Conservation (phyloP, 2,329 filamentous ascomycete genomes). For the Beauveria medogensis region DNA sequence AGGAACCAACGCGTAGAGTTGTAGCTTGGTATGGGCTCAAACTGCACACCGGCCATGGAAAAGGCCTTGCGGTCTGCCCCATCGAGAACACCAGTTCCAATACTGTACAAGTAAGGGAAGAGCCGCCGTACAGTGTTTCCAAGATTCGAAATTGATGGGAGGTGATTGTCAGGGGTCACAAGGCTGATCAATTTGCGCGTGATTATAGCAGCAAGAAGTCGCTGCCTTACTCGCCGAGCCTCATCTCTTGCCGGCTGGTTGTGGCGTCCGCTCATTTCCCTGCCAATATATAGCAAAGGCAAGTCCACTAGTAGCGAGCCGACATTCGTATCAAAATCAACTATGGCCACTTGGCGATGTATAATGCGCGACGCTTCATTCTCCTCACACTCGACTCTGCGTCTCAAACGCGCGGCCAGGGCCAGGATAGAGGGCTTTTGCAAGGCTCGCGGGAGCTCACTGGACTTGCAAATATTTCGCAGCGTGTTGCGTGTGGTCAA, state of each 20-base stretch:
- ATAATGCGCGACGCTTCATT: constrained; percentile 48
- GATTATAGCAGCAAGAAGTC: constrained; percentile 36
- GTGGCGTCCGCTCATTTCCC: not conserved
- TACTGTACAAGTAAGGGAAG: constrained; percentile 35
- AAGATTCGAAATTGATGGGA: constrained; percentile 35
- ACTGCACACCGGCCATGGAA: constrained; percentile 30
- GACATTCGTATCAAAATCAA: constrained; percentile 37
- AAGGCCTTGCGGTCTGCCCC: constrained; percentile 30
- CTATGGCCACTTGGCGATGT: constrained; percentile 35
- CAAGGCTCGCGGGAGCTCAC: constrained; percentile 61
- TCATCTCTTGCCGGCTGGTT: constrained; percentile 18
- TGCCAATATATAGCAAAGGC: constrained; percentile 23
- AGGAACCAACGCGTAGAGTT: constrained; percentile 33
- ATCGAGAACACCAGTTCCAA: constrained; percentile 2
- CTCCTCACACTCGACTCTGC: constrained; percentile 35
- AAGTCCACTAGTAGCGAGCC: constrained; percentile 41
- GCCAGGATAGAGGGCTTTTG: constrained; percentile 55
- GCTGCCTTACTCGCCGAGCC: constrained; percentile 27
- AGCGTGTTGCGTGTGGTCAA: constrained; percentile 77
- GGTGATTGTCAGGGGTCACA: constrained; percentile 40
- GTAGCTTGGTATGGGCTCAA: constrained; percentile 23
- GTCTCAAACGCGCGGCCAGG: constrained; percentile 46
- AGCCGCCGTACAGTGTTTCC: constrained; percentile 38
- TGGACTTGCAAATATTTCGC: constrained; percentile 52
- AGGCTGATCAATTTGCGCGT: constrained; percentile 41